Base-by-base conservation (phyloP, 2,329 filamentous ascomycete genomes). In the Taxawa tesnikishii region DNA sequence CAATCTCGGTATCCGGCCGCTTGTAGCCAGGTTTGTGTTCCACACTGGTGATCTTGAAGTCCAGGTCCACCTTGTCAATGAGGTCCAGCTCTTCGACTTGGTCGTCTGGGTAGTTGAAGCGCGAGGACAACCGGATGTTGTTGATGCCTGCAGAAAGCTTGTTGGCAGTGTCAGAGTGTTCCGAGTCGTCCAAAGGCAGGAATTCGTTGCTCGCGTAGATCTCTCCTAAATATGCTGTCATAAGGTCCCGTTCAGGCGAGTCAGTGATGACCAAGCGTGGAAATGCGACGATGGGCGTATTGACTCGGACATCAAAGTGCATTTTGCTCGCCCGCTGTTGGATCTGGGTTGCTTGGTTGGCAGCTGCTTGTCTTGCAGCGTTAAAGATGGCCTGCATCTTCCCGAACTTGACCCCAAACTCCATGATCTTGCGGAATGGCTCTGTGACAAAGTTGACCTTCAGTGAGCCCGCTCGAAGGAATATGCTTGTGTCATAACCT, bases 361-460 rank as follows among this genome's bases (percentile, higher is more conserved):
- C 83, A 3, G 92, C 90, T 24, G 88, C 92, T 56, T 94, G 84
- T 19, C 92, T 75, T 9, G 92, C 90, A 26, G 90, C 88, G 50
- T 99, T 98, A 65, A 94, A 98, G 32, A 98, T 81, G 14, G 90
- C 88, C 57, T 98, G 90, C 90, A 99, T 99, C 59, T 93, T 94
- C 38, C 92, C 90, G 54, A 99, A 99, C 49, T 98, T 98, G 54
- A 99, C 85, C 26, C 93, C 67, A 56, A 98, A 99, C 44, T 92
- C 83, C 56, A 98, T 83, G 42, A 99, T 96, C 59, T 96, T 96
- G 32, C 90, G 76, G 65, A 96, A 94, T 0, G 90, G 90, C 54
- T 98, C 92, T 39, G 94, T 88, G 4, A 96, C 62, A 53, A 99
- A 98, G 53, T 94, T 96, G 51, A 98, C 68, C 59, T 93, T 96